Conservation (phyloP, 768 basidiomycete species). For the Dentipellis sp. region DNA sequence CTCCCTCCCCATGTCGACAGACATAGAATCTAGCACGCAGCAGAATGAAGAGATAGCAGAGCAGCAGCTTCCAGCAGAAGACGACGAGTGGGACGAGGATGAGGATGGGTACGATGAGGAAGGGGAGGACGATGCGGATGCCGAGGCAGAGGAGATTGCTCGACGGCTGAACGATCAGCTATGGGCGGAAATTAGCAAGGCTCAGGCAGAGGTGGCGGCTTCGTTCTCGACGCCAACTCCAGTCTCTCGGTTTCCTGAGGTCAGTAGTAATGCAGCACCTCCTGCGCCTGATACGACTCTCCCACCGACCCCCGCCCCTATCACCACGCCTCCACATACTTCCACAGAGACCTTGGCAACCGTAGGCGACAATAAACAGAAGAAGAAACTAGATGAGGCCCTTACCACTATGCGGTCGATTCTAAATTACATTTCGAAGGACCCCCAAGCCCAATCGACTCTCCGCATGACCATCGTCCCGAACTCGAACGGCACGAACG, state of each 20-base stretch:
- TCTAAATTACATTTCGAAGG: constrained; percentile 45
- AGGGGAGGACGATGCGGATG: constrained; percentile 50
- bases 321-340: constrained; percentile 5
- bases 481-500: constrained; percentile 34
- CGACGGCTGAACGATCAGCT: constrained; percentile 67
- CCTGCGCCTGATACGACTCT: not conserved
- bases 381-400: constrained; percentile 45
- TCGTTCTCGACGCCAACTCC: constrained; percentile 3
- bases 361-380: not conserved
- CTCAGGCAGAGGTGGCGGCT: constrained; percentile 34
- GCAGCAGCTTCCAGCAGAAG: constrained; percentile 14
- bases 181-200: constrained; percentile 68
- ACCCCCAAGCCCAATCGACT: constrained; percentile 43
- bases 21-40: not conserved
- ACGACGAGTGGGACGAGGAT: constrained; percentile 33
- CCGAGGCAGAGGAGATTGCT: constrained; percentile 68
- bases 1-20: not conserved
- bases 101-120: constrained; percentile 43
- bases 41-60: not conserved
- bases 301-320: constrained; percentile 4
- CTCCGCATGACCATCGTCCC: constrained; percentile 46
- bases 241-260: too few species aligned
- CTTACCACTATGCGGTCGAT: constrained; percentile 59
- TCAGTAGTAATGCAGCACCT: not conserved
- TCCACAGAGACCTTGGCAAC: not conserved